Evolutionary conservation across 768 basidiomycete species (phyloP).

Genomic region (Cystofilobasidium ferigula): DNA sequence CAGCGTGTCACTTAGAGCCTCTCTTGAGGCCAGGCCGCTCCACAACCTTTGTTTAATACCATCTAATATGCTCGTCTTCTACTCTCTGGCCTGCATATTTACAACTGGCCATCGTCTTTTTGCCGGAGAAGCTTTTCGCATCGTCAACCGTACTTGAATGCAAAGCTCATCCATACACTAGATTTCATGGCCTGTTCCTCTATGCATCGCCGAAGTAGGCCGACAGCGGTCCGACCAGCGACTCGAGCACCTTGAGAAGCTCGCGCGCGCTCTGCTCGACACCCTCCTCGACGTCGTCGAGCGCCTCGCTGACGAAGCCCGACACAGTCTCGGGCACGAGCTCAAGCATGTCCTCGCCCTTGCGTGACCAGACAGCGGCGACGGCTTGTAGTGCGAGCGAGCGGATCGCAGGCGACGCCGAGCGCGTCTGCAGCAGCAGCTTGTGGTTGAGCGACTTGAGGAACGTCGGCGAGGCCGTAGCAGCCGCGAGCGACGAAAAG

Average conservation of each 20-base stretch:
- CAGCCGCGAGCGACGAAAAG: conserved; percentile 48
- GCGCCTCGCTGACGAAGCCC: conserved; percentile 23
- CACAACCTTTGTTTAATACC: no score
- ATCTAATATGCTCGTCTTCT: no score
- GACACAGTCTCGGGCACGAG: conserved; percentile 21
- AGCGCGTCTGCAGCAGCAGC: conserved; percentile 77
- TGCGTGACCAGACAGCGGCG: conserved; percentile 61
- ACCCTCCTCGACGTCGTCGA: conserved; percentile 24
- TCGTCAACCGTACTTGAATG: no score
- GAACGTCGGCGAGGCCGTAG: conserved; percentile 51
- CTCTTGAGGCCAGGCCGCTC: no score
- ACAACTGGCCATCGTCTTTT: no score
- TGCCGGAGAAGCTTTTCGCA: no score
- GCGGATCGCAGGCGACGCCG: conserved; percentile 61
- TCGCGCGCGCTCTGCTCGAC: conserved; percentile 20
- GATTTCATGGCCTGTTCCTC: no score
- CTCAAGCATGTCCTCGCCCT: conserved; percentile 57
- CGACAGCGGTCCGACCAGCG: conserved; percentile 19
- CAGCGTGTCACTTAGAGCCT: no score
- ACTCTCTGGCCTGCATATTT: no score
- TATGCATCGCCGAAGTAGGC: conserved; percentile 19
- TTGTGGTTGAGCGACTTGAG: conserved; percentile 73
- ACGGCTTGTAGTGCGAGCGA: conserved; percentile 59
- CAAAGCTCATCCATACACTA: no score
- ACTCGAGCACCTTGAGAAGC: conserved; percentile 16